A percentile compares a stretch with the other conserved stretches of the same genome.
Evolutionary conservation across 495 filamentous ascomycete genomes (phyloP).

Genomic region (Geopyxis carbonaria): DNA sequence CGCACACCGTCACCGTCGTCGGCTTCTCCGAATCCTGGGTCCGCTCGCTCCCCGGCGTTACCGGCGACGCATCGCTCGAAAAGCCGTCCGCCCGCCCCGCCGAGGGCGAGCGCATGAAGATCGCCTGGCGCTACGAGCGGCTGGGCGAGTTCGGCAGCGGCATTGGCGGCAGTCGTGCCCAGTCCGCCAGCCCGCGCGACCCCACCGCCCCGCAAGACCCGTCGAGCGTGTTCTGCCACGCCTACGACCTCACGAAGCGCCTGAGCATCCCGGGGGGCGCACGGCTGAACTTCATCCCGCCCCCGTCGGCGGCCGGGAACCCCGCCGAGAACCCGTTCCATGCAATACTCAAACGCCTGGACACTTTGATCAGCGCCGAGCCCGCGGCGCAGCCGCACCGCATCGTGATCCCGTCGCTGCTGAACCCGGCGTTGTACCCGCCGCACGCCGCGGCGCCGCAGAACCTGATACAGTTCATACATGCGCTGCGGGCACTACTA

Average conservation of each 20-base stretch:
- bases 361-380: slow-evolving; percentile 38
- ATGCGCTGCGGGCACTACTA: slow-evolving; percentile 57
- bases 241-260: slow-evolving; percentile 78
- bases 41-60: slow-evolving; percentile 55
- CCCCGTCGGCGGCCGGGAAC: slow-evolving; percentile 4
- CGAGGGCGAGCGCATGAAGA: slow-evolving; percentile 75
- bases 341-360: slow-evolving; percentile 43
- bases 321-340: slow-evolving; percentile 39
- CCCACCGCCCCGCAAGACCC: no score
- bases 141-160: slow-evolving; percentile 48
- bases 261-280: slow-evolving; percentile 41
- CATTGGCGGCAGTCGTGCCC: slow-evolving; percentile 33
- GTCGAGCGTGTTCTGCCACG: slow-evolving; percentile 84
- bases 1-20: slow-evolving; percentile 71
- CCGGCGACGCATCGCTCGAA: slow-evolving; percentile 31
- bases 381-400: slow-evolving; percentile 54
- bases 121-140: slow-evolving; percentile 91
- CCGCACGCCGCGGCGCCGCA: slow-evolving; percentile 46
- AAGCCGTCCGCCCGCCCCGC: no score
- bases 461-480: slow-evolving; percentile 66
- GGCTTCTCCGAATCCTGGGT: slow-evolving; percentile 66
- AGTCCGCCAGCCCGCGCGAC: not conserved
- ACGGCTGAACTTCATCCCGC: slow-evolving; percentile 41
- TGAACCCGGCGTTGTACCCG: slow-evolving; percentile 70
- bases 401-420: slow-evolving; percentile 61